Evolutionary conservation across 768 basidiomycete species (phyloP).

Genomic region (Suillus variegatus): DNA sequence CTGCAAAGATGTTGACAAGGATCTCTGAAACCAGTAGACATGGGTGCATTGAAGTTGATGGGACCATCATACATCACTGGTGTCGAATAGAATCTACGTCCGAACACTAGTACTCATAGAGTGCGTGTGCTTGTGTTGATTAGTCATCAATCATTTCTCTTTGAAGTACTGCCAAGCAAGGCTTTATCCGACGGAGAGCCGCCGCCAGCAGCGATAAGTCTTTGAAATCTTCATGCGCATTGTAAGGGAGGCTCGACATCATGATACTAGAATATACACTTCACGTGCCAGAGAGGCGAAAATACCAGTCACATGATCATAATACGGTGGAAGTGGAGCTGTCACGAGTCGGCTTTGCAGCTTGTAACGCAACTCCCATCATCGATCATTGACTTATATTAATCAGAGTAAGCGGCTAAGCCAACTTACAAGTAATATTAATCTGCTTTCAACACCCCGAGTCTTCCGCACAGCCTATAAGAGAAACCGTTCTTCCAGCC

Average conservation of each 20-base stretch:
- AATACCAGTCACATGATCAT: too few relatives aligned
- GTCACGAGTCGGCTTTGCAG: too few relatives aligned
- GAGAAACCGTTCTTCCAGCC: neutral
- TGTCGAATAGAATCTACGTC: neutral
- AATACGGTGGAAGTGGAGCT: too few relatives aligned
- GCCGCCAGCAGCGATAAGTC: neutral
- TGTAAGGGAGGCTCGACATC: neutral
- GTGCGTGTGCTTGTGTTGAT: neutral
- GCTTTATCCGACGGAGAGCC: neutral
- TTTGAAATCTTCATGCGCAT: neutral
- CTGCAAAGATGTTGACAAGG: conserved; percentile 4
- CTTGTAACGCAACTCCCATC: too few relatives aligned
- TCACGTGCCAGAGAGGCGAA: too few relatives aligned
- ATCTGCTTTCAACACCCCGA: too few relatives aligned
- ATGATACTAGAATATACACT: too few relatives aligned
- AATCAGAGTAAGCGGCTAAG: too few relatives aligned
- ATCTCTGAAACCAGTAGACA: conserved; percentile 7
- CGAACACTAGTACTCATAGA: too few relatives aligned
- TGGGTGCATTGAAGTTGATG: conserved; percentile 3
- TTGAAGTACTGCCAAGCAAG: neutral
- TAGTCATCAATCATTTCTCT: neutral
- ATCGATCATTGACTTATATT: too few relatives aligned
- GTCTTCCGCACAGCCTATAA: neutral
- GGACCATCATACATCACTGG: neutral
- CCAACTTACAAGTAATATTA: too few relatives aligned